Conservation (phyloP, 306 rosid species). For the Potentilla sterilis region DNA sequence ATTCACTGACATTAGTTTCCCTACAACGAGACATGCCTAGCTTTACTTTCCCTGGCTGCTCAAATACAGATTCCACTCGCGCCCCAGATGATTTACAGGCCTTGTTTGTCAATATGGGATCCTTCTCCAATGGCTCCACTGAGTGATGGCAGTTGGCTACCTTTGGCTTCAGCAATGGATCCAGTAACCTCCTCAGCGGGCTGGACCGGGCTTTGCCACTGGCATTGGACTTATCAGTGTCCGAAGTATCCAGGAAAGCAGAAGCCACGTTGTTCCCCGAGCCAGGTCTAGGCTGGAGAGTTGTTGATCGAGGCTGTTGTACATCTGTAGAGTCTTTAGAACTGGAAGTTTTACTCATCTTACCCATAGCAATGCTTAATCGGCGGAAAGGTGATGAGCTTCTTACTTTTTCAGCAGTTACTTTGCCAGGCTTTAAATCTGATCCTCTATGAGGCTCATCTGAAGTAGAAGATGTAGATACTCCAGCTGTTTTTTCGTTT, state of each 20-base stretch:
- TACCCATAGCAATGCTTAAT: conserved; percentile 52
- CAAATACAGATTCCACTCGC: conserved; percentile 29
- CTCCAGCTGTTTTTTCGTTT: conserved; percentile 33
- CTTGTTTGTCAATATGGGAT: conserved; percentile 39
- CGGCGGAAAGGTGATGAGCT: conserved; percentile 83
- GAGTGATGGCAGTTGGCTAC: conserved; percentile 43
- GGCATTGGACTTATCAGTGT: conserved; percentile 45
- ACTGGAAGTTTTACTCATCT: conserved; percentile 52
- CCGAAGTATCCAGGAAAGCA: conserved; percentile 42
- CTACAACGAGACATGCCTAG: conserved; percentile 55
- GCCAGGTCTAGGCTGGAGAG: conserved; percentile 37
- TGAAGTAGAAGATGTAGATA: conserved; percentile 36
- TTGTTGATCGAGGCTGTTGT: conserved; percentile 39
- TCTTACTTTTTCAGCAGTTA: conserved; percentile 51
- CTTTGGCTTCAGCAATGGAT: conserved; percentile 76
- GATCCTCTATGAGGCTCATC: conserved; percentile 37
- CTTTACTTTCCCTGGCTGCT: conserved; percentile 45
- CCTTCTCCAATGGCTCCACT: conserved; percentile 44
- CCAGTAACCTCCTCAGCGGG: conserved; percentile 87
- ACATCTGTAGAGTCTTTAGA: conserved; percentile 52
- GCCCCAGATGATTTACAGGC: conserved; percentile 36
- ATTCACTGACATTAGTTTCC: conserved; percentile 36
- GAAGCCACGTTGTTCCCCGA: conserved; percentile 37
- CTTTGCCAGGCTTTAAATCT: conserved; percentile 40
- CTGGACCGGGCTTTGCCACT: conserved; percentile 65